Conservation (phyloP, 2,329 filamentous ascomycete species). For the Ophiocordyceps camponoti-leonardi region DNA sequence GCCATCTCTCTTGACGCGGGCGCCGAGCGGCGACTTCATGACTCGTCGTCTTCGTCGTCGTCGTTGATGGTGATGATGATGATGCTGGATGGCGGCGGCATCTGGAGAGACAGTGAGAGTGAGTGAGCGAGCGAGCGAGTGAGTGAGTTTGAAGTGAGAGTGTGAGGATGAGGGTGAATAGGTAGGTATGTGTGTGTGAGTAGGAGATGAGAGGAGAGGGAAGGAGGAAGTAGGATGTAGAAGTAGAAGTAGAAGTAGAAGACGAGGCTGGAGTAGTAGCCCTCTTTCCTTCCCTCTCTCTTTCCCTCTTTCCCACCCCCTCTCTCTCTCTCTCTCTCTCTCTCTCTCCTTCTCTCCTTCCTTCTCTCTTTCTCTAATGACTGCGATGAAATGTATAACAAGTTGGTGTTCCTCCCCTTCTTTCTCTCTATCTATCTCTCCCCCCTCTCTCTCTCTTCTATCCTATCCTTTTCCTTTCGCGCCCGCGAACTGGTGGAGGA, state of each 20-base stretch:
- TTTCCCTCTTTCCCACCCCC: too few species aligned
- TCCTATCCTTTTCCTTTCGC: neutral
- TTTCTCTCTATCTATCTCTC: neutral
- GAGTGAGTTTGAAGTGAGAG: too few species aligned
- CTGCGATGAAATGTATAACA: too few species aligned
- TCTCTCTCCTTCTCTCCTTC: neutral
- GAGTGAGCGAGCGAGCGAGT: too few species aligned
- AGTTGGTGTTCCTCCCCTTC: neutral
- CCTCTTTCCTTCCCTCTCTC: too few species aligned
- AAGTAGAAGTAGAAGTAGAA: too few species aligned
- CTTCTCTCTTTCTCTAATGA: neutral
- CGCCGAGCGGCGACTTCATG: conserved; percentile 31
- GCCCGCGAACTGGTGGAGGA: neutral
- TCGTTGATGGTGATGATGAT: too few species aligned
- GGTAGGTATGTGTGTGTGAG: too few species aligned
- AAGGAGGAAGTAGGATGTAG: too few species aligned
- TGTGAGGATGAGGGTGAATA: too few species aligned
- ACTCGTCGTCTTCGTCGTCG: conserved; percentile 2
- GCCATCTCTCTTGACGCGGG: neutral
- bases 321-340: neutral
- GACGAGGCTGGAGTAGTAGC: too few species aligned
- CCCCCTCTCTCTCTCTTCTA: neutral
- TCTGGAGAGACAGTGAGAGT: neutral
- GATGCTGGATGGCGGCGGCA: neutral
- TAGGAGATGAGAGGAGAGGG: too few species aligned